Evolutionary conservation across 2,329 filamentous ascomycete genomes (phyloP).

Genomic region (Trichoderma sp.): DNA sequence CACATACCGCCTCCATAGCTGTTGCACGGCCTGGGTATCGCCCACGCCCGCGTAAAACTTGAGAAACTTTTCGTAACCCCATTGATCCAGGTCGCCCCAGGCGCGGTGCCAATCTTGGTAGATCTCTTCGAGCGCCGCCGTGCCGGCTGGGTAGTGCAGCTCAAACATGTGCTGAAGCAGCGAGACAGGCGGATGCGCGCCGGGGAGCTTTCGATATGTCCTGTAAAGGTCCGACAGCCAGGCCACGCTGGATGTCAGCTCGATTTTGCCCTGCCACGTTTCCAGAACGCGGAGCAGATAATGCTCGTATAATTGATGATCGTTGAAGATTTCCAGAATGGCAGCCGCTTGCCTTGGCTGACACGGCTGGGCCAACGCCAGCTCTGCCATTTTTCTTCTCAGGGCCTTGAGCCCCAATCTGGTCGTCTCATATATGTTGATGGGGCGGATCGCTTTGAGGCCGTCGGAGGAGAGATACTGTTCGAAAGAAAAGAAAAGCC

Average conservation of each 20-base stretch:
- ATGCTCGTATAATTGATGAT: slow-evolving; percentile 47
- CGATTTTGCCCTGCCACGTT: slow-evolving; percentile 37
- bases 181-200: slow-evolving; percentile 41
- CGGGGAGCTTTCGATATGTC: slow-evolving; percentile 49
- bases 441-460: slow-evolving; percentile 32
- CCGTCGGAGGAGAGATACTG: slow-evolving; percentile 38
- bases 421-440: slow-evolving; percentile 33
- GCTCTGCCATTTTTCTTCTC: slow-evolving; percentile 38
- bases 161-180: slow-evolving; percentile 52
- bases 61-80: slow-evolving; percentile 53
- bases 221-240: slow-evolving; percentile 49
- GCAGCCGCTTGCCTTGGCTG: slow-evolving; percentile 39
- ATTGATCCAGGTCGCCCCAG: slow-evolving; percentile 45
- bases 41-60: slow-evolving; percentile 53
- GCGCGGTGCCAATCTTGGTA: slow-evolving; percentile 53
- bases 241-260: slow-evolving; percentile 37
- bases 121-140: slow-evolving; percentile 49
- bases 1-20: slow-evolving; percentile 51
- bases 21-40: slow-evolving; percentile 49
- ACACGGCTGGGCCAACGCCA: slow-evolving; percentile 41
- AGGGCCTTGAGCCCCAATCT: slow-evolving; percentile 36
- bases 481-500: slow-evolving; percentile 42
- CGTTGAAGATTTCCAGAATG: slow-evolving; percentile 47
- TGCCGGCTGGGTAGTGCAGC: slow-evolving; percentile 44
- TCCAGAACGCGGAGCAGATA: slow-evolving; percentile 45